These are phyloP conservation scores for Tetracladium setigerum DNA, from an alignment of 495 filamentous ascomycete species.

Conservation along the genomic window DNA sequence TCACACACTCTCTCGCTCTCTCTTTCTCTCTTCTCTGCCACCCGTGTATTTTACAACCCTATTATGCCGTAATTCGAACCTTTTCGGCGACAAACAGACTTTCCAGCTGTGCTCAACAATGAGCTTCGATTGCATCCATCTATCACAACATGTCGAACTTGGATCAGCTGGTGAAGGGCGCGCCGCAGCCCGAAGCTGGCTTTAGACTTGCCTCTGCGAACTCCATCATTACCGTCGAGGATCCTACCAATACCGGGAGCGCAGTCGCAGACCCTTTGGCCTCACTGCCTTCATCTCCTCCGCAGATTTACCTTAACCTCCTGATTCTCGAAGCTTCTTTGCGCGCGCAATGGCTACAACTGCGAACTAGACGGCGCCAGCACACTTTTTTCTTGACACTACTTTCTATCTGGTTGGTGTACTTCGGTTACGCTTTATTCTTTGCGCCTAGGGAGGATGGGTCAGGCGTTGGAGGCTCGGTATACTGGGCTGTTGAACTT, in stretches of 20 bases:
- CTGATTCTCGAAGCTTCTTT: slow-evolving; percentile 93
- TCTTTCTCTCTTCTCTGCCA: too few relatives aligned
- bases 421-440: slow-evolving; percentile 83
- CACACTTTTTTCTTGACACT: slow-evolving; percentile 91
- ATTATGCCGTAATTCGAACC: too few relatives aligned
- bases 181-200: slow-evolving; percentile 45
- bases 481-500: slow-evolving; percentile 93
- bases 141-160: slow-evolving; percentile 41
- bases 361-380: slow-evolving; percentile 81
- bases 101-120: too few relatives aligned
- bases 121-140: too few relatives aligned
- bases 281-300: slow-evolving; percentile 73
- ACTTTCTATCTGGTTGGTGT: slow-evolving; percentile 68
- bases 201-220: slow-evolving; percentile 32
- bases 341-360: slow-evolving; percentile 82
- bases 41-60: too few relatives aligned
- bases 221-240: slow-evolving; percentile 28
- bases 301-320: slow-evolving; percentile 98
- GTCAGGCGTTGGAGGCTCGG: slow-evolving; percentile 77
- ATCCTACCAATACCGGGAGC: slow-evolving; percentile 27
- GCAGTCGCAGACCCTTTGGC: slow-evolving; percentile 60
- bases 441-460: slow-evolving; percentile 87
- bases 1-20: too few relatives aligned
- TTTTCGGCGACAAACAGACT: too few relatives aligned
- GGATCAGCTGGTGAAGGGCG: slow-evolving; percentile 85